Conservation (phyloP, 805 yeast species). For the Naumovozyma baii region DNA sequence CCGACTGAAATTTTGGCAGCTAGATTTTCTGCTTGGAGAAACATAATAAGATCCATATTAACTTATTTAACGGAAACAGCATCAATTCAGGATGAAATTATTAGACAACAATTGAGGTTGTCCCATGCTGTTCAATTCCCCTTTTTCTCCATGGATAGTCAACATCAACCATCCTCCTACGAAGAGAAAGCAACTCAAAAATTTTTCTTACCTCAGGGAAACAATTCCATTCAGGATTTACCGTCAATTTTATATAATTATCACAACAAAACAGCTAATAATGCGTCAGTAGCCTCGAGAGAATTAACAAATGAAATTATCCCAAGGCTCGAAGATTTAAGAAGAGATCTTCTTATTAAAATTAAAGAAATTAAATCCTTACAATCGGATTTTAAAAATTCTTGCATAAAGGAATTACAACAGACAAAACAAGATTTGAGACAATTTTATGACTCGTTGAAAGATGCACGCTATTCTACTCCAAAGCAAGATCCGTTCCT, state of each 20-base stretch:
- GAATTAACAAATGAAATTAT: conserved; percentile 53
- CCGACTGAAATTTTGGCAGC: conserved; percentile 85
- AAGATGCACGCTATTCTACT: conserved; percentile 42
- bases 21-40: conserved; percentile 81
- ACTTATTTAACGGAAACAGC: conserved; percentile 72
- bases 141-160: conserved; percentile 24
- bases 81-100: conserved; percentile 78
- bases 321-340: conserved; percentile 57
- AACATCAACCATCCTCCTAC: conserved; percentile 21
- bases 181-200: conserved; percentile 23
- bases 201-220: conserved; percentile 69
- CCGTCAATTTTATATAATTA: conserved; percentile 61
- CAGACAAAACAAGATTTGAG: conserved; percentile 51
- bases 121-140: conserved; percentile 62
- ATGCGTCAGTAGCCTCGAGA: conserved; percentile 48
- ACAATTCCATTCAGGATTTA: conserved; percentile 72
- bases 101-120: conserved; percentile 70
- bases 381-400: conserved; percentile 76
- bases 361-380: conserved; percentile 79
- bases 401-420: conserved; percentile 57
- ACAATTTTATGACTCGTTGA: conserved; percentile 52
- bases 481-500: conserved; percentile 71
- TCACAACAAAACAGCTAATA: conserved; percentile 49
- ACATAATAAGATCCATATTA: conserved; percentile 62
- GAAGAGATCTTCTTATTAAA: conserved; percentile 69